Evolutionary conservation across 371 early-diverging fungal genomes (phyloP), one percentile per base, ranked within the genome.

Genomic region (Actinomucor elegans): DNA sequence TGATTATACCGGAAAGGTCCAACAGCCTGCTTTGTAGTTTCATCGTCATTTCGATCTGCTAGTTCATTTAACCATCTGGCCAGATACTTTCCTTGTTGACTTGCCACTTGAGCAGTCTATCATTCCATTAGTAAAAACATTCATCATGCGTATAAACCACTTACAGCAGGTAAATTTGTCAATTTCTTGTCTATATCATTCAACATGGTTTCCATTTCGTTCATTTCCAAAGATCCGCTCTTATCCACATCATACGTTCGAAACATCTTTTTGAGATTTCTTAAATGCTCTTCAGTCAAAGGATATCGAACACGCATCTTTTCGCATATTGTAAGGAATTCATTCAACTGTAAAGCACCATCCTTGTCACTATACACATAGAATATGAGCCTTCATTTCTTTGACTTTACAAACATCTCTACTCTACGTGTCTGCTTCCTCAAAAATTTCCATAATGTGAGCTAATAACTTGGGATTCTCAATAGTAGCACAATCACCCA

Each of bases 71-170:
- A 59, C 28, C 80, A 67, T 26, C 71, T 73, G 23, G 81, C 86
- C 29, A 94, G 53, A 61, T 83, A 92, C 17, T 68, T 61, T 29
- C 88, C 95, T 64, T 95, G 87, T 60, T 94, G 95, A 64, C 75
- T 86, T 23, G 95, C 95, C 4, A 92, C 92, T 69, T 94, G 95
- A 2, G 95, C 95, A 27, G 93, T 92, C 80, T 84, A 59, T 32
- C 15, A 23, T 18, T 10, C 4, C 5, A 49, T 11, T 27, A 20
- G 23, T 10, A 15, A 23, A 24, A 35, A 29, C 26, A 31, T 4
- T 12, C 26, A 24, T 18, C 21, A 10, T 23, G 21, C 24, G 6
- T 21, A 31, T 35, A 11, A 14, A 42, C 11, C 4, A 69, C 75
- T 49, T 76, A 83, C 85, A 18, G 90, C 89, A 5, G 93, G 94